Evolutionary conservation across 177 flowering plant species (phyloP), one percentile per base, ranked within the genome.

Genomic region (Telopea speciosissima): DNA sequence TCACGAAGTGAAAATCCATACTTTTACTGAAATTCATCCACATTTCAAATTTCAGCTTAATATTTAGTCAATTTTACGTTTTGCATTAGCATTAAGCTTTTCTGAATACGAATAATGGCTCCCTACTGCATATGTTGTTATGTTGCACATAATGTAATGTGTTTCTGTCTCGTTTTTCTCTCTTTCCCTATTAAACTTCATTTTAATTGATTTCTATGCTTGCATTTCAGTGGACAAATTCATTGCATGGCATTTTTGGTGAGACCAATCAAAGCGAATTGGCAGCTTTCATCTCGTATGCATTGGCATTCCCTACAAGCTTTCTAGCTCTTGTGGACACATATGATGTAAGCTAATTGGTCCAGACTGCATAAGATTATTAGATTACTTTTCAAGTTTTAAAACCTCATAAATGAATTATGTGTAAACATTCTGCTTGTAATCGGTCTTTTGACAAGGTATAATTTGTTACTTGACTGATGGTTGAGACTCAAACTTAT

Each of bases 231-330:
- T 72, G 87, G 87, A 79, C 86, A 72, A 52, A 69, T 61, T 82
- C 88, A 69, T 81, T 85, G 24, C 81, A 73, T 68, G 95, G 89
- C 65, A 78, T 73, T 78, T 91, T 90, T 79, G 89, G 92, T 64
- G 99, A 93, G 84, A 96, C 98, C 61, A 96, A 93, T 82, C 95
- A 88, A 78, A 96, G 99, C 68, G 99, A 96, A 82, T 80, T 96
- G 68, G 97, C 97, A 72, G 99, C 99, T 64, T 93, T 96, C 77
- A 84, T 84, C 31, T 93, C 99, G 12, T 96, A 96, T 81, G 99
- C 98, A n/a, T 80, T 96, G 84, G 98, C 99, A 58, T 93, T 93
- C 67, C 99, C 98, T 9, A 74, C 65, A 24, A 83, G 75, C 77
- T 96, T 96, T 76, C 78, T 90, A 68, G 99, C 98, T 63, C 97